Percentiles rank a stretch among this genome's conserved stretches.
phyloP scores from a whole-genome alignment of 495 filamentous ascomycete species.

The Thermochaetoides thermophila region DNA sequence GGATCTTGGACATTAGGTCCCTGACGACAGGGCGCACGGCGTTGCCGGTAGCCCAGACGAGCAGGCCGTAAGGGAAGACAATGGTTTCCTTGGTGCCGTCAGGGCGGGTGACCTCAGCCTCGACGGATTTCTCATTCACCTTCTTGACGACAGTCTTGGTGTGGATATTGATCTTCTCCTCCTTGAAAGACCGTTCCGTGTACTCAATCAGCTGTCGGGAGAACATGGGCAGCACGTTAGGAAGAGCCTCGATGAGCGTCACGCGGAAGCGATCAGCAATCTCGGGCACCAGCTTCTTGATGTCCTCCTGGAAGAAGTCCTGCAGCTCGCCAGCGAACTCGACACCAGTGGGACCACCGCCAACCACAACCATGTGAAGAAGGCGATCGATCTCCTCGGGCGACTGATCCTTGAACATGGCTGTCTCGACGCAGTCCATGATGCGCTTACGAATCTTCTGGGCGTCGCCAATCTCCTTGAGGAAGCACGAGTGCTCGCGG shows the following conservation, averaged over 20 bases:
- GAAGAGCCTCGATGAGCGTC: constrained; percentile 94
- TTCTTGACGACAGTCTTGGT: constrained; percentile 99
- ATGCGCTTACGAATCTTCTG: constrained; percentile 93
- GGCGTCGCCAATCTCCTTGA: constrained; percentile 94
- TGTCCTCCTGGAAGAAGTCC: constrained; percentile 95
- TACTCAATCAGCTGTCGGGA: constrained; percentile 98
- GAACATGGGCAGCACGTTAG: constrained; percentile 96
- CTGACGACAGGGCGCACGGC: constrained; percentile 75
- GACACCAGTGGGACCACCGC: constrained; percentile 93
- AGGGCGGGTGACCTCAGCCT: constrained; percentile 74
- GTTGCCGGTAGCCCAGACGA: constrained; percentile 98
- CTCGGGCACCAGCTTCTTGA: constrained; percentile 95
- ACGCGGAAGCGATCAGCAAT: constrained; percentile 90
- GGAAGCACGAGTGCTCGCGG: constrained; percentile 86
- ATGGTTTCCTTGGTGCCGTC: constrained; percentile 71
- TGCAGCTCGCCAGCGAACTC: constrained; percentile 97
- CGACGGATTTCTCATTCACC: constrained; percentile 86
- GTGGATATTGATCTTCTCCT: constrained; percentile 90
- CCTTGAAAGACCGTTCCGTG: constrained; percentile 96
- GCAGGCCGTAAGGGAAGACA: constrained; percentile 81
- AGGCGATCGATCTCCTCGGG: constrained; percentile 81
- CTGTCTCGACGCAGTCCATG: constrained; percentile 98
- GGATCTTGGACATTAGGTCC: constrained; percentile 83
- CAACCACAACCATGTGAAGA: constrained; percentile 97
- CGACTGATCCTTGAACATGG: constrained; percentile 95